Base-by-base conservation (phyloP, 2,329 filamentous ascomycete species). In the Dryadomyces quercus-mongolicae region DNA sequence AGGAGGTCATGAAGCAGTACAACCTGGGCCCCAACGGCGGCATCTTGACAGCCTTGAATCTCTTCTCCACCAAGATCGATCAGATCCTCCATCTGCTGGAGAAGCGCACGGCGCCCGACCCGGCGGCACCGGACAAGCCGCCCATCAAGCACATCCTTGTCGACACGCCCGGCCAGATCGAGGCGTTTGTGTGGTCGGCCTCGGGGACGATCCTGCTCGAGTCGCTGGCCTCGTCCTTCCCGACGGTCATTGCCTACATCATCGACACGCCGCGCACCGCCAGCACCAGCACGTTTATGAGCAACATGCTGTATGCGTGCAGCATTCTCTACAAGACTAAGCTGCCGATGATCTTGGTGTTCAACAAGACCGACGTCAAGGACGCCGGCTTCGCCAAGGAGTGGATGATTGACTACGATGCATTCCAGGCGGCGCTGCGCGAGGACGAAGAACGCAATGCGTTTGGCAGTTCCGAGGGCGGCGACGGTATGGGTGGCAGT, bases 351-450 rank as follows among this genome's bases (percentile, higher is more conserved):
- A 94, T 98, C 53, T 74, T 98, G 8, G 93, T 98, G 12, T 97
- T 98, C 77, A 98, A 98, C 76, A 98, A 98, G 74, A 96, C 91
- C 0, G 93, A 98, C 64, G 89, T 95, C 45, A 89, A 95, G 67
- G 86, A 94, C 63, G 88, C 90, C 0, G 79, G 81, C 25, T 95
- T 95, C 64, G 93, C 91, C 1, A 93, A 92, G 71, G 90, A 97
- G 66, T 98, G 94, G 93, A 98, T 98, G 93, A 95, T 91, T 6
- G 92, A 98, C 68, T 98, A 96, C 64, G 93, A 98, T 60, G 83
- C 87, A 1, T 98, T 98, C 71, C 93, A 97, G 67, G 81, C 81
- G 16, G 92, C 94, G 1, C 74, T 98, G 48, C 80, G 81, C 50
- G 73, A 80, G 25, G 93, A 97, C 64, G 88, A 96, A 66, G 82